Base-by-base conservation (phyloP, 75 land plant species). In the Azolla pinnata region DNA sequence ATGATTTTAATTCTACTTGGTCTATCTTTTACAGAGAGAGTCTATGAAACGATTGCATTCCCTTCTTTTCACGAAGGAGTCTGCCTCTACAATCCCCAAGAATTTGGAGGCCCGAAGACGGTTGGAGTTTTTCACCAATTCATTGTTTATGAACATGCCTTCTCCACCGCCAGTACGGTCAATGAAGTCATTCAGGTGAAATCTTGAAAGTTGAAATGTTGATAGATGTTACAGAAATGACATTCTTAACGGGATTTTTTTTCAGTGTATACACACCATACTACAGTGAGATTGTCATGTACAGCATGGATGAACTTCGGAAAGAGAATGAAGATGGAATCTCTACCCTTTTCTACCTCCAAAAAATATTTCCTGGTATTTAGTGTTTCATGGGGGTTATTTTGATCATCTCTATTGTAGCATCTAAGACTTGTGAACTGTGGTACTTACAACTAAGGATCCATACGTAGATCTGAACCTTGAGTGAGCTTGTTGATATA, bases 111-210 rank as follows among this genome's bases (percentile, higher is more conserved):
- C 97, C 45, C 74, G 86, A 31, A 74, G 97, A n/a, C 79, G 97
- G 23, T 61, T 92, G 62, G 66, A 92, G 31, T 92, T 88, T 76
- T 92, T 92, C 49, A 78, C 86, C 24, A 92, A 92, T 55, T 92
- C 97, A 5, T 72, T 92, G 29, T 92, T 92, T 61, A 92, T 92
- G 97, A 62, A 85, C 19, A 82, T 92, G 96, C 86, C 95, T 40
- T 18, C 72, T 1, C 76, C 95, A 44, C 76, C 68, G 53, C 82
- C 89, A 26, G 89, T 88, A 40, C 64, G 63, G 54, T 82, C 82
- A 60, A 88, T 88, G 86, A 48, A 78, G 33, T 80, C 97, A 50
- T 92, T 92, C 71, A 70, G 97, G 97, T 91, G 45, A 23, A 27
- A 20, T n/a, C n/a, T 31, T 12, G 30, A 25, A 33, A 25, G 17